phyloP scores from a whole-genome alignment of 495 filamentous ascomycete species.

The Penicillium herquei region DNA sequence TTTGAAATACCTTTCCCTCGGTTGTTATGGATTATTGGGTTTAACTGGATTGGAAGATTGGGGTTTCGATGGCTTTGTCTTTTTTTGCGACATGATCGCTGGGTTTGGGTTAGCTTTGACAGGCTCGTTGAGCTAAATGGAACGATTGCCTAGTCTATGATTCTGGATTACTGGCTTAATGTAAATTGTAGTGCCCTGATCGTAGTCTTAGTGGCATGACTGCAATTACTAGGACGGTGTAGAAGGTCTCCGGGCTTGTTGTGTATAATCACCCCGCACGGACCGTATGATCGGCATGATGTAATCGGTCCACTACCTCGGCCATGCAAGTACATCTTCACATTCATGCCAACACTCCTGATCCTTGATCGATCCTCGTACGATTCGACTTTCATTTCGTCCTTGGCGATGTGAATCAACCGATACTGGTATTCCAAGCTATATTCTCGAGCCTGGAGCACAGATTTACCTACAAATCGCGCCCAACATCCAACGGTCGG shows the following conservation, averaged over 20 bases:
- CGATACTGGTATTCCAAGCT: not conserved
- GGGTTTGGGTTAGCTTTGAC: not conserved
- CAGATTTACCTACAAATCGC: not conserved
- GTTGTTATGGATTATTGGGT: constrained; percentile 2
- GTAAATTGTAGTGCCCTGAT: not conserved
- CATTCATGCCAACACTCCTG: constrained; percentile 11
- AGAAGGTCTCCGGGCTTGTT: not conserved
- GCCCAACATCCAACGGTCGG: constrained; percentile 4
- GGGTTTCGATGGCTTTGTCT: constrained; percentile 2
- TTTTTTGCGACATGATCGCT: not conserved
- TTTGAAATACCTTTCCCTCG: not conserved
- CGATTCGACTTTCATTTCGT: not conserved
- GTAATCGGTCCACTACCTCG: constrained; percentile 29
- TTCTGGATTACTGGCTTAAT: not conserved
- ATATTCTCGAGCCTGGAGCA: not conserved
- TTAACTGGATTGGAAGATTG: constrained; percentile 1
- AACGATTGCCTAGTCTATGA: constrained; percentile 5
- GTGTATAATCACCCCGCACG: constrained; percentile 5
- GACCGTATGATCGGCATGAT: constrained; percentile 30
- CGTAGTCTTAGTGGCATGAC: no score
- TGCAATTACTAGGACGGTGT: no score
- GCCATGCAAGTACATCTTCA: constrained; percentile 16
- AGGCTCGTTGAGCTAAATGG: not conserved
- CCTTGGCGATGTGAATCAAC: not conserved
- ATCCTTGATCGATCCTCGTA: not conserved